Percentiles rank a stretch among this genome's conserved stretches.
Conservation (phyloP, 345 rosid genomes). For the Cardamine chenopodiifolia region DNA sequence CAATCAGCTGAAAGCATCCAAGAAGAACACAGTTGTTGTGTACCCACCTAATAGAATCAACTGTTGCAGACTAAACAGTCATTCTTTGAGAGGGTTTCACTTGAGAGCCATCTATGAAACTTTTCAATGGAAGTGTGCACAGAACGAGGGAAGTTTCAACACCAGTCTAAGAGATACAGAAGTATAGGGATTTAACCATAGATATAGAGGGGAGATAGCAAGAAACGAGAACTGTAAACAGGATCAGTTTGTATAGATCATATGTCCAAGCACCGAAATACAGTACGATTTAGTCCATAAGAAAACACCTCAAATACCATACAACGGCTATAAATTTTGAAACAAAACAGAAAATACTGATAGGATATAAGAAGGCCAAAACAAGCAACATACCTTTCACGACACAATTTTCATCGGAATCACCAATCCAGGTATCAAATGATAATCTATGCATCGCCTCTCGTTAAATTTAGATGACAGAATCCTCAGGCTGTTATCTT, state of each 20-base stretch:
- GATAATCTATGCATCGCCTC: slow-evolving; percentile 55
- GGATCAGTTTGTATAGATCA: slow-evolving; percentile 5
- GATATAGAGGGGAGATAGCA: slow-evolving; percentile 17
- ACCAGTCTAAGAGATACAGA: slow-evolving; percentile 6
- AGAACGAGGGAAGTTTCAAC: slow-evolving; percentile 20
- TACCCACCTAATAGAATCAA: slow-evolving; percentile 91
- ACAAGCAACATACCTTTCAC: slow-evolving; percentile 64
- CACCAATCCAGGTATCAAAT: slow-evolving; percentile 61
- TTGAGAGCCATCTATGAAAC: slow-evolving; percentile 23
- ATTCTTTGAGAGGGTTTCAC: slow-evolving; percentile 17
- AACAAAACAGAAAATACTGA: not conserved
- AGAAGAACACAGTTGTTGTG: slow-evolving; percentile 69
- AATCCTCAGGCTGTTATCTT: slow-evolving; percentile 53
- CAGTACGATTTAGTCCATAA: slow-evolving; percentile 14
- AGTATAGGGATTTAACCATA: not conserved
- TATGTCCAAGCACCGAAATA: slow-evolving; percentile 9
- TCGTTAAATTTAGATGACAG: slow-evolving; percentile 72
- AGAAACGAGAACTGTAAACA: slow-evolving; percentile 26
- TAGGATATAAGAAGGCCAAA: slow-evolving; percentile 26
- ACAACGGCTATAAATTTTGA: not conserved
- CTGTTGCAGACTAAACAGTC: slow-evolving; percentile 53
- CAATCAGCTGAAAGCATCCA: slow-evolving; percentile 74
- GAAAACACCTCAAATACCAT: slow-evolving; percentile 14
- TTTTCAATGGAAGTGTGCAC: slow-evolving; percentile 12
- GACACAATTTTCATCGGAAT: slow-evolving; percentile 42